Evolutionary conservation across 768 basidiomycete genomes (phyloP).

Genomic region (Solioccasus polychromus): DNA sequence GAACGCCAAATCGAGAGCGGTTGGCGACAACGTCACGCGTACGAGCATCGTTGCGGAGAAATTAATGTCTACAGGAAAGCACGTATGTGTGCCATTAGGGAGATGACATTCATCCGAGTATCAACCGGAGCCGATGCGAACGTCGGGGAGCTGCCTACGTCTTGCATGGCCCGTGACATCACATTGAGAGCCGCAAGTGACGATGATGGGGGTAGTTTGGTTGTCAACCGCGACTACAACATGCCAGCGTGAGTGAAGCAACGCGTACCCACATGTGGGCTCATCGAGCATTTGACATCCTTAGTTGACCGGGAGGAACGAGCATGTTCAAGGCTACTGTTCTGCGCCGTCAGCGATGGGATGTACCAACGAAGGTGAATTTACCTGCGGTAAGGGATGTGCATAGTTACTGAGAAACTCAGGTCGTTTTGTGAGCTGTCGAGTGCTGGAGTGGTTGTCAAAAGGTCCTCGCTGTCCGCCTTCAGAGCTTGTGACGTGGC

Average conservation of each 20-base stretch:
- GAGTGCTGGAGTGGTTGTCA: constrained; percentile 1
- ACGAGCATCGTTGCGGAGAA: too few species aligned
- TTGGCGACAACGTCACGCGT: too few species aligned
- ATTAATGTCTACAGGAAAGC: too few species aligned
- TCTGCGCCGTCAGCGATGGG: too few species aligned
- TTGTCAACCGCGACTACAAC: constrained; percentile 1
- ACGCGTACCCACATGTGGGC: constrained; percentile 7
- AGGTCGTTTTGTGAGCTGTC: neutral
- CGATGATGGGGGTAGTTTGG: neutral
- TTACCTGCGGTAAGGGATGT: neutral
- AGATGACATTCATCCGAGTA: too few species aligned
- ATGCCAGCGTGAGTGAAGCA: neutral
- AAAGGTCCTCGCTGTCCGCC: neutral
- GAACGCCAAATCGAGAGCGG: too few species aligned
- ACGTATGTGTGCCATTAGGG: too few species aligned
- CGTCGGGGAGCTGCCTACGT: too few species aligned
- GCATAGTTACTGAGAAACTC: constrained; percentile 5
- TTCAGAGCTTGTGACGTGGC: constrained; percentile 6
- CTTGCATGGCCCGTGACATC: neutral
- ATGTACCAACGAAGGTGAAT: neutral
- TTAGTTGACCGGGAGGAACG: neutral
- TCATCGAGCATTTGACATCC: neutral
- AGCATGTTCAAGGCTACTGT: too few species aligned
- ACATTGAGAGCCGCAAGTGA: constrained; percentile 2
- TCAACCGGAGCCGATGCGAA: too few species aligned